Evolutionary conservation across 169 alveolate species (phyloP).

Genomic region (Eimeria acervulina): DNA sequence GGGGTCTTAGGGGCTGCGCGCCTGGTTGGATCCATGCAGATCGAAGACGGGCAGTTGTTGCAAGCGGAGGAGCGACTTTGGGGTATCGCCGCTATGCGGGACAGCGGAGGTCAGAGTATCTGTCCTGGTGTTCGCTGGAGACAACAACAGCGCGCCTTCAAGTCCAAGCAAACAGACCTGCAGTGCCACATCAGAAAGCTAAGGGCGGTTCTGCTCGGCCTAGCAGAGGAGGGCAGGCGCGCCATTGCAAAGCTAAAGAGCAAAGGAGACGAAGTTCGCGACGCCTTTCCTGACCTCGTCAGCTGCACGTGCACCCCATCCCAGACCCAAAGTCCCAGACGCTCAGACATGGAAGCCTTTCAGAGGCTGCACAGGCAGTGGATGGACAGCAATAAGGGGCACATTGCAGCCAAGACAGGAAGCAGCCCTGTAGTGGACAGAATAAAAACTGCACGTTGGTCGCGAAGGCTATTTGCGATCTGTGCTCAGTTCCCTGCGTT

Average conservation of each 20-base stretch:
- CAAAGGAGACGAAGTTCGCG: background rate
- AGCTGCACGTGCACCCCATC: constrained; percentile 42
- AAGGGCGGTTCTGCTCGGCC: background rate
- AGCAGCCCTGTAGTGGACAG: background rate
- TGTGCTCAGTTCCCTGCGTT: constrained; percentile 26
- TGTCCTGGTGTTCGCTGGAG: background rate
- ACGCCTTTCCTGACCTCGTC: constrained; percentile 51
- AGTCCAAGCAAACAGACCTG: constrained; percentile 9
- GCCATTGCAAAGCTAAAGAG: background rate
- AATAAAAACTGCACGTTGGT: background rate
- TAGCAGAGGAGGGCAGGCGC: constrained; percentile 1
- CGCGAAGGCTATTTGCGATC: background rate
- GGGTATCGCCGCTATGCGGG: background rate
- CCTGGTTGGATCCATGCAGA: background rate
- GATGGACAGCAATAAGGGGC: background rate
- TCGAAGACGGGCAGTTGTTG: background rate
- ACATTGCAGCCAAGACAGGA: background rate
- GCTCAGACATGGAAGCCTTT: background rate
- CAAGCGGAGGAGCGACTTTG: constrained; percentile 14
- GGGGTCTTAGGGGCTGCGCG: background rate
- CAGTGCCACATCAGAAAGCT: constrained; percentile 29
- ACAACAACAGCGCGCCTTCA: constrained; percentile 17
- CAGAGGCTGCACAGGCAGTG: background rate
- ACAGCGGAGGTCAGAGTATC: background rate
- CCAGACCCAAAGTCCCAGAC: background rate